Evolutionary conservation across 2,329 filamentous ascomycete genomes (phyloP), one percentile per base, ranked within the genome.

Genomic region (Tolypocladium endophyticum): DNA sequence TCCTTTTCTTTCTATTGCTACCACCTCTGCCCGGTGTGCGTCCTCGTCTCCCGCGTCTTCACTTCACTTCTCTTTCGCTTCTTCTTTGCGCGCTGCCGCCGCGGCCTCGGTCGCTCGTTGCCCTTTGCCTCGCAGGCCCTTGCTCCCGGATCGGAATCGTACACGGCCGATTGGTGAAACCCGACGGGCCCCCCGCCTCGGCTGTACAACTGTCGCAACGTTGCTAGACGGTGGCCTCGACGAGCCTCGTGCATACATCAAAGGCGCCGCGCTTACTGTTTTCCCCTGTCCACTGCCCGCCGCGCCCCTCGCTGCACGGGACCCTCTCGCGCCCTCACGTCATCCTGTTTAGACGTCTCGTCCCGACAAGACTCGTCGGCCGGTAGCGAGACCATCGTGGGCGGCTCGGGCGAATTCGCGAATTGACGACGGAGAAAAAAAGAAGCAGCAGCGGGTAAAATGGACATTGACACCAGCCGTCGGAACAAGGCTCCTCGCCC

Each of bases 401-500:
- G 18, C 25, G 30, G 50, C 50, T 35, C 28, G 8, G 11, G 33
- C 47, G 28, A n/a, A 16, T 18, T 33, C 28, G 25, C 25, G 28
- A 33, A 52, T 30, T 9, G 30, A 35, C 50, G 30, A 35, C 18
- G 2, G 8, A 36, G 33, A 30, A 57, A 68, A 61, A 36, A 20
- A 43, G 20, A 14, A 43, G 16, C 3, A 7, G 4, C 50, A n/a
- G n/a, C 50, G 45, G 45, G n/a, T 8, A n/a, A 28, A 36, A 74
- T 78, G 74, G 75, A 78, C 63, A 92, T 96, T 70, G 93, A 97
- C 76, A 84, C 84, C 67, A 87, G 81, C 68, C 87, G 93, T 73
- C 89, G 93, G 72, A 97, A 97, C 79, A 88, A 89, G 77, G 84
- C 85, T 72, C 90, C 94, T 50, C 86, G 93, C 62, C 83, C 87